These are phyloP conservation scores for Syzygium aqueum DNA, from an alignment of 345 rosid species.

Conservation along the genomic window DNA sequence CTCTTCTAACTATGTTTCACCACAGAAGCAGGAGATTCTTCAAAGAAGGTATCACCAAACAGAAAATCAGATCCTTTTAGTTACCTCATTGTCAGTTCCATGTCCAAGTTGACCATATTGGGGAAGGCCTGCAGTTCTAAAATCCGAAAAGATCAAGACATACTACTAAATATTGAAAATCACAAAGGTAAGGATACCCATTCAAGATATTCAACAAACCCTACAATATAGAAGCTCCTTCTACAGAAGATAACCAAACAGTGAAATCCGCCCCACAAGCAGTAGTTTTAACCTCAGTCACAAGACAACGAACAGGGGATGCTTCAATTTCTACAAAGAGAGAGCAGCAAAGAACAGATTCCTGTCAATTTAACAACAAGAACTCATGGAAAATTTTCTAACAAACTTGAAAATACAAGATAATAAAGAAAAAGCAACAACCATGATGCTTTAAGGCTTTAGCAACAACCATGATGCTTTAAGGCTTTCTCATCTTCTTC, in stretches of 20 bases:
- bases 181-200: not conserved
- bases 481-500: not conserved
- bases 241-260: conserved; percentile 79
- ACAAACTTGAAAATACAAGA: not conserved
- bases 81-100: conserved; percentile 96
- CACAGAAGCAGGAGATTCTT: not conserved
- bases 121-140: conserved; percentile 95
- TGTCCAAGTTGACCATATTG: conserved; percentile 99
- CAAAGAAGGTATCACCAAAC: not conserved
- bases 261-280: conserved; percentile 96
- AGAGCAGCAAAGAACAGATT: not conserved
- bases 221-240: conserved; percentile 93
- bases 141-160: conserved; percentile 15
- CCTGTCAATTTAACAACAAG: not conserved
- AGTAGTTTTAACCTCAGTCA: conserved; percentile 61
- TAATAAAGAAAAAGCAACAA: not conserved
- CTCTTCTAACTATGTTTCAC: not conserved
- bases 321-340: conserved; percentile 52
- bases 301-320: conserved; percentile 73
- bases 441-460: not conserved
- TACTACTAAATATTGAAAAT: not conserved
- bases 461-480: too few relatives aligned
- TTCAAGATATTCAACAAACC: conserved; percentile 36
- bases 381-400: not conserved
- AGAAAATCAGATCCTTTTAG: not conserved